Percentiles rank a stretch among this genome's conserved stretches.
phyloP scores from a whole-genome alignment of 106 monocot genomes.

The Ottelia alismoides region DNA sequence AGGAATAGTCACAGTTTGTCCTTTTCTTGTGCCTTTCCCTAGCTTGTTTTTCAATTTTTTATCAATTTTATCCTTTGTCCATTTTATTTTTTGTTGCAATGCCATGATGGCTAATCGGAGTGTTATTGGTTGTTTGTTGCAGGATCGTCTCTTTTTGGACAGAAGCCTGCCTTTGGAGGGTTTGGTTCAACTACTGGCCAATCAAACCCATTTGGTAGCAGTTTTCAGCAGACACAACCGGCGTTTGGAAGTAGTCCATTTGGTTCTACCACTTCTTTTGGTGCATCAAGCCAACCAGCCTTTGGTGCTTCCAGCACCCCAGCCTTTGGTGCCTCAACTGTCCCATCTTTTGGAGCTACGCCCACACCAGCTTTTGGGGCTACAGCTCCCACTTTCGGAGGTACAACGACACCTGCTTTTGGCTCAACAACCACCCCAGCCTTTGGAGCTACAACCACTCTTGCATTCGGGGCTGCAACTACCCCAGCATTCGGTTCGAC shows the following conservation, averaged over 20 bases:
- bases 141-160: slow-evolving; percentile 72
- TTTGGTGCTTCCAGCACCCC: no score
- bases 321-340: no score
- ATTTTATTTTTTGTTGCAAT: no score
- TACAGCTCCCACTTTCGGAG: slow-evolving; percentile 44
- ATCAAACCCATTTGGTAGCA: slow-evolving; percentile 62
- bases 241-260: slow-evolving; percentile 63
- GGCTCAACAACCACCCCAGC: slow-evolving; percentile 28
- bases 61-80: no score
- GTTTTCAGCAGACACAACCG: slow-evolving; percentile 79
- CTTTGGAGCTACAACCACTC: slow-evolving; percentile 46
- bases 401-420: slow-evolving; percentile 26
- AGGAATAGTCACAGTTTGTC: no score
- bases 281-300: slow-evolving; percentile 54
- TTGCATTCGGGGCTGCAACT: no score
- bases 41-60: no score
- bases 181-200: slow-evolving; percentile 74
- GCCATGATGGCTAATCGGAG: no score
- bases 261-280: slow-evolving; percentile 62
- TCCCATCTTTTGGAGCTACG: no score
- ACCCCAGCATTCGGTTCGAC: slow-evolving; percentile 44
- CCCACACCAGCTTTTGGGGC: no score
- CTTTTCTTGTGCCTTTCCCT: no score
- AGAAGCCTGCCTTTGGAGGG: slow-evolving; percentile 65
- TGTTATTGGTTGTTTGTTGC: slow-evolving; percentile 1